Base-by-base conservation (phyloP, 2,329 filamentous ascomycete species). In the Talaromyces verruculosus region DNA sequence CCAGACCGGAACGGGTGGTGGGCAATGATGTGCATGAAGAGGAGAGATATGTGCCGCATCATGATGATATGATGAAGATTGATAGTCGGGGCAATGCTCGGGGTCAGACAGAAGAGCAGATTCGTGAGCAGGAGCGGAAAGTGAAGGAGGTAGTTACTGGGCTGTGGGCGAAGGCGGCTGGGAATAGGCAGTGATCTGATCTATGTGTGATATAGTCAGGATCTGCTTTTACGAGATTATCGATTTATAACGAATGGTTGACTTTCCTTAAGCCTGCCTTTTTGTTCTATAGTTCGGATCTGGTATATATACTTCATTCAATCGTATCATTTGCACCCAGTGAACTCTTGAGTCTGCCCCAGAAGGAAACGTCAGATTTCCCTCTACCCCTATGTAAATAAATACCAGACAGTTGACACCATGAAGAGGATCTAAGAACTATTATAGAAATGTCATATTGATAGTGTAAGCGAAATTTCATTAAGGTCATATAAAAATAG, bases 81-180 rank as follows among this genome's bases (percentile, higher is more conserved):
- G 86, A 89, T 71, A 84, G 83, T 67, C 77, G 86, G 55, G 84
- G 85, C 0, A 84, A 88, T 71, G 86, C 83, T 1, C 81, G 84
- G 33, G 87, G 87, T 1, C 87, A 89, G 77, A 88, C 85, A 5
- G 84, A 87, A 69, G 83, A 84, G 71, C 86, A 88, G 80, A 88
- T 89, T 65, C 76, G 79, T 49, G 84, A 85, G 69, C 87, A 89
- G 76, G 84, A 88, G 74, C 79, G 84, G 49, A 82, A 82, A 72
- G 86, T 89, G 49, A 82, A 85, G 71, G 84, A 87, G 72, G 85
- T 84, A 65, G 83, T 85, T 66, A 81, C 83, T 68, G 86, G 85
- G 1, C 71, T 89, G 69, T 89, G 86, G 86, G 78, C 74, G 66
- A 73, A 76, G 28, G 69, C 71, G 28, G 69, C 61, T 10, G 70